These are phyloP conservation scores for Aspergillus cavernicola DNA, from an alignment of 495 filamentous ascomycete species.

Conservation along the genomic window DNA sequence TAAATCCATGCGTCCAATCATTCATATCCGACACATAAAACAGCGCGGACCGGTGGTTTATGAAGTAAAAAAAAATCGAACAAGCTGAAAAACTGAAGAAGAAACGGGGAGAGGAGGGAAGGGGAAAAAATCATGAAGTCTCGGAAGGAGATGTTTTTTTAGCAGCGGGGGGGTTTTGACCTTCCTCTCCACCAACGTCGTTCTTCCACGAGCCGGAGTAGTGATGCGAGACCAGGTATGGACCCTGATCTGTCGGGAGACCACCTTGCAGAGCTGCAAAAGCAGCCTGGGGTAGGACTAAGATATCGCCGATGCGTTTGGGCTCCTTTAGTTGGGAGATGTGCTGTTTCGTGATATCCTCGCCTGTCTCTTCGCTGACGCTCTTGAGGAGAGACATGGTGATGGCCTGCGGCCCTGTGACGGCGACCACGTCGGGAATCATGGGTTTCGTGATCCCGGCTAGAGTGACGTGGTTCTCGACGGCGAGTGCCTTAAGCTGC, in stretches of 20 bases:
- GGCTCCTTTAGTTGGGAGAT: constrained; percentile 30
- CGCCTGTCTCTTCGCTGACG: constrained; percentile 18
- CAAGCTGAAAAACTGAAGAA: background rate
- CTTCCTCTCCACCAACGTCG: constrained; percentile 8
- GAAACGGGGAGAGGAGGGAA: background rate
- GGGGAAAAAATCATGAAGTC: constrained; percentile 1
- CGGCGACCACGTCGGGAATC: constrained; percentile 35
- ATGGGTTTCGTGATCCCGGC: constrained; percentile 24
- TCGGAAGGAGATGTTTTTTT: background rate
- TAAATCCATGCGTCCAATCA: constrained; percentile 4
- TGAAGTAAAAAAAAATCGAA: background rate
- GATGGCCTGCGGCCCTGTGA: constrained; percentile 40
- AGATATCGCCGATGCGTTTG: constrained; percentile 35
- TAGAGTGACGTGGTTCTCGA: constrained; percentile 4
- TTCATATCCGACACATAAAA: constrained; percentile 1
- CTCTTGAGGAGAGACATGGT: constrained; percentile 34
- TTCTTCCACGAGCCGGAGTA: constrained; percentile 30
- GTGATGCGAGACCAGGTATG: constrained; percentile 29
- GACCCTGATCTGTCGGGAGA: constrained; percentile 25
- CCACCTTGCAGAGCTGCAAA: constrained; percentile 35
- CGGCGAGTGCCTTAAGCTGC: constrained; percentile 6
- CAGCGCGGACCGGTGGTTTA: background rate
- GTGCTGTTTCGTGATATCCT: constrained; percentile 23
- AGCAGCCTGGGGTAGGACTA: constrained; percentile 38
- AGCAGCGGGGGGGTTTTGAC: background rate